Evolutionary conservation across 2,329 filamentous ascomycete species (phyloP).

Genomic region (Lecanicillium sp.): DNA sequence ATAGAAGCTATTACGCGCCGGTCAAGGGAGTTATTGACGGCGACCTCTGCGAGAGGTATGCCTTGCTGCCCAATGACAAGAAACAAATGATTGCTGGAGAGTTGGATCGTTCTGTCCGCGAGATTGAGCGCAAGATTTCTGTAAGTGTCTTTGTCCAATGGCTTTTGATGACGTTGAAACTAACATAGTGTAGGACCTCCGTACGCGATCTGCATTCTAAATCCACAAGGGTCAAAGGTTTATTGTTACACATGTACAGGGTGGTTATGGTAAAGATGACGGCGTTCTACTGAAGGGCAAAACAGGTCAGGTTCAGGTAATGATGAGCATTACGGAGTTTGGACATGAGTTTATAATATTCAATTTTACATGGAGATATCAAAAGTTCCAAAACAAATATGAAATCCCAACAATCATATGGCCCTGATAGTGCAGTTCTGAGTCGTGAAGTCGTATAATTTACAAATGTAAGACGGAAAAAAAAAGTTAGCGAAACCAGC

Average conservation of each 20-base stretch:
- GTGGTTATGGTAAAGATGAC: conserved; percentile 11
- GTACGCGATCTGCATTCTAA: conserved; percentile 52
- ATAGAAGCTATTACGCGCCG: conserved; percentile 89
- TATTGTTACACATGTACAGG: too few species aligned
- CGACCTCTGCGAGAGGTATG: conserved; percentile 88
- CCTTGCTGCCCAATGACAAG: conserved; percentile 74
- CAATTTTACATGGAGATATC: conserved; percentile 8
- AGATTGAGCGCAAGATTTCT: conserved; percentile 87
- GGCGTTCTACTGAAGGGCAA: conserved; percentile 24
- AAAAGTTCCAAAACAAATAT: too few species aligned
- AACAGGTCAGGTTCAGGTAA: conserved; percentile 3
- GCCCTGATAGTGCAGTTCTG: too few species aligned
- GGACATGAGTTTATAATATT: conserved; percentile 14
- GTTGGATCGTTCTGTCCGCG: conserved; percentile 78
- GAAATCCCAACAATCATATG: too few species aligned
- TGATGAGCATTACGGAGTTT: conserved; percentile 15
- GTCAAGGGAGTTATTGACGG: conserved; percentile 97
- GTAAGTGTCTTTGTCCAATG: not conserved
- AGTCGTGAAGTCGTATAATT: too few species aligned
- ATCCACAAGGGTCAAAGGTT: too few species aligned
- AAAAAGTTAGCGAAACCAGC: too few species aligned
- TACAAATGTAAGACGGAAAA: too few species aligned
- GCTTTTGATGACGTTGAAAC: conserved; percentile 3
- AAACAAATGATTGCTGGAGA: conserved; percentile 94
- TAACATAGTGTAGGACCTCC: conserved; percentile 39